Conservation (phyloP, 345 rosid genomes). For the Sonneratia alba region DNA sequence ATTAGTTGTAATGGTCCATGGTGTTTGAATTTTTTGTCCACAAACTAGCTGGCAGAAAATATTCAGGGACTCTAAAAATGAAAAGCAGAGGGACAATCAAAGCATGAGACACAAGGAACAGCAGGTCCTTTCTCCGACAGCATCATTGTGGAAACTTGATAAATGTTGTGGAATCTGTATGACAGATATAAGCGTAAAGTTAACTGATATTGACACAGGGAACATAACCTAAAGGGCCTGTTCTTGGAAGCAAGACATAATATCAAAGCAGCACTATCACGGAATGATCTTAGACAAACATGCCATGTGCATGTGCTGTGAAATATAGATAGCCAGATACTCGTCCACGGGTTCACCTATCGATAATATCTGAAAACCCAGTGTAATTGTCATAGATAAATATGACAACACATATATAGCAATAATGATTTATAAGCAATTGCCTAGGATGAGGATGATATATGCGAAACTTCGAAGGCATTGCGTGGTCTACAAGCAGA, state of each 20-base stretch:
- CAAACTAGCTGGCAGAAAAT: conserved; percentile 26
- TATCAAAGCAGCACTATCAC: conserved; percentile 20
- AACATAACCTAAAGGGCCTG: conserved; percentile 24
- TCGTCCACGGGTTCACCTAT: background rate
- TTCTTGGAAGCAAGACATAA: conserved; percentile 29
- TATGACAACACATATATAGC: background rate
- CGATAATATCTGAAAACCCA: background rate
- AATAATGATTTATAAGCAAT: background rate
- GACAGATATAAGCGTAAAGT: conserved; percentile 15
- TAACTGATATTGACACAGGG: conserved; percentile 22
- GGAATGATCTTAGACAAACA: conserved; percentile 11
- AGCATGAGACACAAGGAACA: background rate
- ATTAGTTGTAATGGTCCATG: conserved; percentile 1
- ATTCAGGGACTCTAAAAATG: conserved; percentile 13
- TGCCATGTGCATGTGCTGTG: conserved; percentile 24
- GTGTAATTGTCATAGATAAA: background rate
- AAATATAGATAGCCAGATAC: conserved; percentile 2
- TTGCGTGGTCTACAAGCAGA: background rate
- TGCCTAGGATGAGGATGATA: background rate
- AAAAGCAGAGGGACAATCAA: conserved; percentile 10
- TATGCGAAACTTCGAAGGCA: background rate
- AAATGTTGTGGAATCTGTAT: conserved; percentile 1
- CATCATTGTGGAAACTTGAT: background rate
- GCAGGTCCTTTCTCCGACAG: conserved; percentile 4
- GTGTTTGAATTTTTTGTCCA: conserved; percentile 21